Base-by-base conservation (phyloP, 768 basidiomycete species). In the Mycena amicta region DNA sequence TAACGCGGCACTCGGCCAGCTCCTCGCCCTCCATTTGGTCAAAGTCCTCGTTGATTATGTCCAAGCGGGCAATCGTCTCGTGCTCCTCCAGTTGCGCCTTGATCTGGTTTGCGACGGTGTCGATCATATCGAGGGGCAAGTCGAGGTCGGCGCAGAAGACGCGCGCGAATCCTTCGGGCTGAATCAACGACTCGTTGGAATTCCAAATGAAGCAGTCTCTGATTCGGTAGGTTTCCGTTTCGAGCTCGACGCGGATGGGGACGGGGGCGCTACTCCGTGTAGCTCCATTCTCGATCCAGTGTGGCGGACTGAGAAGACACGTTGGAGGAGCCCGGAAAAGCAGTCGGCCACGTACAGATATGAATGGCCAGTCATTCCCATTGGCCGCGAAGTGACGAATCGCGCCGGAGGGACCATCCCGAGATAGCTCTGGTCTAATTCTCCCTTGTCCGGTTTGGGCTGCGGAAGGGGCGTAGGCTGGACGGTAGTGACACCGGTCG, bases 201-300 rank as follows among this genome's bases (percentile, higher is more conserved):
- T 98, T 97, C 97, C 97, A 99, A 12, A 93, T 84, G 71, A 99
- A 98, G 67, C 89, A 90, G 68, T 99, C 97, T 40, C 95, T 88
- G 70, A 99, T 85, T 66, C 95, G 81, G 68, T 92, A 92, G 0
- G 90, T 90, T 12, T 93, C 92, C 12, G 90, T 93, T 70, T 98
- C 95, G 66, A 99, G 87, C 66, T 98, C 95, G 52, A 99, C 91
- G 46, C 93, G 92, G 57, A 99, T 93, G 3, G 97, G 97, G 13
- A 98, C 86, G 30, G 96, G 85, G 0, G 80, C 71, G 0, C 78
- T 68, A 41, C 74, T 72, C 56, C 72, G 75, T 51, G 77, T 69
- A 2, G 92, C 90, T 66, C 91, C 85, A 18, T 70, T 70, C 50
- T 88, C 83, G 29, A 96, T 71, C 13, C 78, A 74, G 29, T 93